phyloP scores from a whole-genome alignment of 2,329 filamentous ascomycete genomes.

The Elsinoe batatas region DNA sequence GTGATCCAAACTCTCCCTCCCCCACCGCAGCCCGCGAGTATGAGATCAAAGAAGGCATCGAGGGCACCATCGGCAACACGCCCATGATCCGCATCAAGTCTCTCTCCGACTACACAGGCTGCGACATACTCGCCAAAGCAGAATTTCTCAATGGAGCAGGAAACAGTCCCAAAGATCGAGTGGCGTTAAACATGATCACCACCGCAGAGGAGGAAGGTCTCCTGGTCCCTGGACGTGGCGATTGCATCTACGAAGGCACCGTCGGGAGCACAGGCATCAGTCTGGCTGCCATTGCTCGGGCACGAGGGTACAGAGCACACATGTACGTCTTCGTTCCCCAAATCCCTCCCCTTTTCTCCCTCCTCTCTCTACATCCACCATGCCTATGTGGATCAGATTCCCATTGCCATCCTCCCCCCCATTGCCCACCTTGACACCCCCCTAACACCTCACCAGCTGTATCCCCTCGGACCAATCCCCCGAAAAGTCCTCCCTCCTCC shows the following conservation, averaged over 20 bases:
- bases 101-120: slow-evolving; percentile 76
- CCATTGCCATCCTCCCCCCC: too few relatives aligned
- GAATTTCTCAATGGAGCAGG: slow-evolving; percentile 95
- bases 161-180: slow-evolving; percentile 87
- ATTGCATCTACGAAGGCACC: slow-evolving; percentile 95
- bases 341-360: background rate
- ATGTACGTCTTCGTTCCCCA: slow-evolving; percentile 46
- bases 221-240: slow-evolving; percentile 68
- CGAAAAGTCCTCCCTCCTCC: slow-evolving; percentile 82
- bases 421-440: slow-evolving; percentile 17
- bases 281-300: slow-evolving; percentile 76
- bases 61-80: slow-evolving; percentile 87
- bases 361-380: background rate
- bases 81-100: slow-evolving; percentile 79
- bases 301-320: slow-evolving; percentile 80
- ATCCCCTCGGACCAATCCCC: slow-evolving; percentile 87
- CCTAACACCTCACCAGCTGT: slow-evolving; percentile 42
- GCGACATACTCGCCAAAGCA: slow-evolving; percentile 83
- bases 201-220: slow-evolving; percentile 68
- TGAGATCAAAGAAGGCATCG: slow-evolving; percentile 65
- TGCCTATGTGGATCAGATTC: background rate
- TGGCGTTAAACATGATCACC: slow-evolving; percentile 81
- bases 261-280: slow-evolving; percentile 95
- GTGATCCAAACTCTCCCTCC: background rate
- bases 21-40: slow-evolving; percentile 14